A percentile compares a stretch with the other conserved stretches of the same genome.
Evolutionary conservation across 73 alveolate genomes (phyloP).

Genomic region (Paramecium caudatum): DNA sequence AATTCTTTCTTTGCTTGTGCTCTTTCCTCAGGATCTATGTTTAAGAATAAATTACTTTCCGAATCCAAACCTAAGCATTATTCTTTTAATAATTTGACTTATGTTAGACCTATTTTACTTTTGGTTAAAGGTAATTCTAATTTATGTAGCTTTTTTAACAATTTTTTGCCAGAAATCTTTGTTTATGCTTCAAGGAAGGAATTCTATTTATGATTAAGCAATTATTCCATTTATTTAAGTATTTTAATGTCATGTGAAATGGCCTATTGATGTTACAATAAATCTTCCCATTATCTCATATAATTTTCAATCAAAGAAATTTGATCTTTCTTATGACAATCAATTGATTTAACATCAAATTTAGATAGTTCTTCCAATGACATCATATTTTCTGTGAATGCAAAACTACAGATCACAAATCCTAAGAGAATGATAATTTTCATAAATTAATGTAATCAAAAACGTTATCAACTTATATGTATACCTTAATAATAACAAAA

Average conservation of each 20-base stretch:
- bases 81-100: not conserved
- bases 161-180: not conserved
- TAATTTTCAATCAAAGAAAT: conserved; percentile 25
- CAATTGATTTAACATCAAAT: conserved; percentile 11
- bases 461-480: not conserved
- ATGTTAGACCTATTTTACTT: conserved; percentile 28
- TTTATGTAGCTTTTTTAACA: not conserved
- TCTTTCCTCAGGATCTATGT: conserved; percentile 15
- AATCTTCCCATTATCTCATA: conserved; percentile 37
- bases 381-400: conserved; percentile 53
- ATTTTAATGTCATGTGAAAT: conserved; percentile 37
- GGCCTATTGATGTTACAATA: conserved; percentile 3
- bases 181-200: conserved; percentile 3
- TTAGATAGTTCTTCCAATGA: conserved; percentile 43
- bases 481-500: not conserved
- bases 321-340: conserved; percentile 21
- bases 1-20: conserved; percentile 34
- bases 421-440: not conserved
- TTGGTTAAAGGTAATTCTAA: conserved; percentile 14
- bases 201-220: not conserved
- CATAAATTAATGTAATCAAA: not conserved
- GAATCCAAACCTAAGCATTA: conserved; percentile 24
- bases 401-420: not conserved
- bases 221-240: not conserved
- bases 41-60: not conserved